Evolutionary conservation across 768 basidiomycete genomes (phyloP), one percentile per base, ranked within the genome.

Genomic region (Psilocybe cyanescens): DNA sequence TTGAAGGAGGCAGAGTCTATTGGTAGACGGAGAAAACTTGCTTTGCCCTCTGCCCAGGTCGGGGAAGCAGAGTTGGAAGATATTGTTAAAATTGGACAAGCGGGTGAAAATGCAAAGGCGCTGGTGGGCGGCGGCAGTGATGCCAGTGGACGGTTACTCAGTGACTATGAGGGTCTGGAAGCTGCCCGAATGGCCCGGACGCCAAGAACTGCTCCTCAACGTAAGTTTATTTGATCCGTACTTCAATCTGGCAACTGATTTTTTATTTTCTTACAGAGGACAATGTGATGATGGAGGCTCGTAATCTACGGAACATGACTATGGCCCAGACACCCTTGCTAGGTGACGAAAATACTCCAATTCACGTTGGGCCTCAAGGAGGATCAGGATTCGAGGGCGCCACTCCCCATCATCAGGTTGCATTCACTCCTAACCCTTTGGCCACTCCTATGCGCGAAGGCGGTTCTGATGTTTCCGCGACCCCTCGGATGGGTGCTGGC

Each of bases 1-100:
- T 79, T 99, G 59, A 97, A 97, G 75, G 97, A 99, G 74, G 96
- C 96, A 17, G 95, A 98, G 73, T 95, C 92, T 56, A 95, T 99
- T 59, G 92, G 94, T 28, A 85, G 94, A 65, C 77, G 97, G 65
- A 78, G 94, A 66, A 93, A 92, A 74, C 80, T 99, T 30, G 84
- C 86, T 57, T 80, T 99, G 12, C 97, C 97, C 0, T 76, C 79
- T 28, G 94, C 97, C 5, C 97, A 99, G 69, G 97, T 99, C 14
- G 92, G 94, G 8, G 97, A 99, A 76, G 76, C 83, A 2, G 97
- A 99, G 74, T 76, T 99, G 54, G 97, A 99, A 77, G 95, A 98
- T 65, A 98, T 99, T 63, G 97, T 97, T 65, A 99, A 99, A 80
- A 98, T 99, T 70, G 97, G 97, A 0, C 88, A 92, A 72, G 91